Conservation (phyloP, 257 asterid species). For the Lavandula angustifolia region DNA sequence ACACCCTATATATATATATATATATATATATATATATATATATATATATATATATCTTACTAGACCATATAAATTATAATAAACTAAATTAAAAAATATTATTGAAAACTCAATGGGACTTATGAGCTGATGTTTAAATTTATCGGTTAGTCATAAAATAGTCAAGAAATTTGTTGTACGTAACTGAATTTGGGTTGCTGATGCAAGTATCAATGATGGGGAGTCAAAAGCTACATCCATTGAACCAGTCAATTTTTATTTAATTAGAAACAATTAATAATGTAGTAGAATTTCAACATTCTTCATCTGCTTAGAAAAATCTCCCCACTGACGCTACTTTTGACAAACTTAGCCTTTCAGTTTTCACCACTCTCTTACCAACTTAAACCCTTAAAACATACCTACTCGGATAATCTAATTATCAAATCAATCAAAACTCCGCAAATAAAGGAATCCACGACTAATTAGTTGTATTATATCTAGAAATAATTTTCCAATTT, state of each 20-base stretch:
- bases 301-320: conserved; percentile 23
- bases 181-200: too few relatives aligned
- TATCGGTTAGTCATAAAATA: too few relatives aligned
- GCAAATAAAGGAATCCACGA: not conserved
- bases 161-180: too few relatives aligned
- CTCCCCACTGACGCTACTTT: conserved; percentile 17
- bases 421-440: not conserved
- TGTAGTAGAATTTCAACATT: conserved; percentile 19
- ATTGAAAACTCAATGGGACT: too few relatives aligned
- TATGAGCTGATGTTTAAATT: too few relatives aligned
- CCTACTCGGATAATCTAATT: not conserved
- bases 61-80: too few relatives aligned
- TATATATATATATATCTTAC: too few relatives aligned
- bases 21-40: too few relatives aligned
- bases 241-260: conserved; percentile 2
- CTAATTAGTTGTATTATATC: not conserved
- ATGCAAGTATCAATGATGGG: too few relatives aligned
- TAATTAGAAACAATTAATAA: not conserved
- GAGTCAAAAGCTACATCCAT: conserved; percentile 8
- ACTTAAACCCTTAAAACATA: not conserved
- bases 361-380: conserved; percentile 10
- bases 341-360: not conserved
- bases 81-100: too few relatives aligned
- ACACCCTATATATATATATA: too few relatives aligned
- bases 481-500: not conserved